Evolutionary conservation across 2,329 filamentous ascomycete species (phyloP).

Genomic region (Dothiorella sarmentorum): DNA sequence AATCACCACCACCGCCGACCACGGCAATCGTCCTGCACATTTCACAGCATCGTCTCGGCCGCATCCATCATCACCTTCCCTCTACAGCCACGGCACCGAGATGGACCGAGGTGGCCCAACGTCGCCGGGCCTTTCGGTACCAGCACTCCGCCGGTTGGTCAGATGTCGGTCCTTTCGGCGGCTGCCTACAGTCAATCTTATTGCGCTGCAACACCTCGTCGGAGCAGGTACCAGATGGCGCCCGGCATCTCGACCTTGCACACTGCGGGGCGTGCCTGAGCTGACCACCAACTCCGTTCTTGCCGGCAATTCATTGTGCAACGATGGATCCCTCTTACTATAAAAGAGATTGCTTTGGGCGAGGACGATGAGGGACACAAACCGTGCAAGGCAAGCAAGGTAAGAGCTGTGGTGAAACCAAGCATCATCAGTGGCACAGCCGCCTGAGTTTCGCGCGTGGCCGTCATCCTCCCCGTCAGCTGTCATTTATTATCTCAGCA

Average conservation of each 20-base stretch:
- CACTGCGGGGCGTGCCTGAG: neutral
- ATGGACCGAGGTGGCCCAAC: neutral
- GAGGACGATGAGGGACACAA: neutral
- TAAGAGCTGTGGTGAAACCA: neutral
- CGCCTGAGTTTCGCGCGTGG: neutral
- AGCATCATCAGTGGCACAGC: neutral
- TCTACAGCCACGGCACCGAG: constrained; percentile 2
- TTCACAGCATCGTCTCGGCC: neutral
- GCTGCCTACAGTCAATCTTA: neutral
- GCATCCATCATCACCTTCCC: constrained; percentile 3
- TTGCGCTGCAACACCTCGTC: neutral
- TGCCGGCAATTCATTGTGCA: neutral
- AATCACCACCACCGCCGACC: neutral
- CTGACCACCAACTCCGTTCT: neutral
- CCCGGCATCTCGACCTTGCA: neutral
- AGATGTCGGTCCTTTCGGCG: neutral
- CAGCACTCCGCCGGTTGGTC: neutral
- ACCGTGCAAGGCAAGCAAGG: neutral
- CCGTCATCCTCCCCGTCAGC: neutral
- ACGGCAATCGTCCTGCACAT: constrained; percentile 6
- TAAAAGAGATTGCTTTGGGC: constrained; percentile 2
- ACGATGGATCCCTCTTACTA: neutral
- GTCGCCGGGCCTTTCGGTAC: neutral
- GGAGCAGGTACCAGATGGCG: neutral
- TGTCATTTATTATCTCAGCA: neutral